Base-by-base conservation (phyloP, 768 basidiomycete species). In the Russula brevipes region DNA sequence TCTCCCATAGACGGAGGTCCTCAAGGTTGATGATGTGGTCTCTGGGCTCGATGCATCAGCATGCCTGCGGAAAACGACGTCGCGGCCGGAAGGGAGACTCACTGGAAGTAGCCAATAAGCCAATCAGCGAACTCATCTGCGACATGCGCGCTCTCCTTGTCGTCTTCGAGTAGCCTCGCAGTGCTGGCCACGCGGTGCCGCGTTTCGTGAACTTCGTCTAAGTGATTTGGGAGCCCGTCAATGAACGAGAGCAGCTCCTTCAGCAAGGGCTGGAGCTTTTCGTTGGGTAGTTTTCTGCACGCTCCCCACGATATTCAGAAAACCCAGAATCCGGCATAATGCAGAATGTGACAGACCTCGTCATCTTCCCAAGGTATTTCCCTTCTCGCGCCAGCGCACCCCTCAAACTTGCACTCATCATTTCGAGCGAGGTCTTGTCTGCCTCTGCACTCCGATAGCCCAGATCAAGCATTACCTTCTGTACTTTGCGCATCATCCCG, bases 1-100 rank as follows among this genome's bases (percentile, higher is more conserved):
- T 72, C 59, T 87, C 84, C 83, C 86, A 90, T 35, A 91, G 73
- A 14, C 74, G 72, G 2, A 73, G 63, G 5, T 80, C 78, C 59
- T 87, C 86, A 0, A 84, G 75, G 3, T 80, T 76, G 14, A 74
- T 64, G 10, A 83, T 65, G 14, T 76, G 72, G 7, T 72, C 71
- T 55, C 85, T 87, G 66, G 10, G 54, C 3, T 1, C 54, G 10
- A 14, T 14, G 45, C 41, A 38, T 46, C 41, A 57, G 54, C 17
- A 36, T 5, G 55, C 19, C 11, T 19, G 52, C 10, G 16, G 35
- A 60, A 1, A 46, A 12, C 4, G 58, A 50, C 17, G 38, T 14
- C 8, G 71, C 10, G 35, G 31, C 5, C 38, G 52, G 42, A 38
- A 31, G 36, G 38, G 14, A 59, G n/a, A 65, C 65, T 54, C 3